Evolutionary conservation across 805 yeast species (phyloP).

Genomic region (Blastobotrys terrestris): DNA sequence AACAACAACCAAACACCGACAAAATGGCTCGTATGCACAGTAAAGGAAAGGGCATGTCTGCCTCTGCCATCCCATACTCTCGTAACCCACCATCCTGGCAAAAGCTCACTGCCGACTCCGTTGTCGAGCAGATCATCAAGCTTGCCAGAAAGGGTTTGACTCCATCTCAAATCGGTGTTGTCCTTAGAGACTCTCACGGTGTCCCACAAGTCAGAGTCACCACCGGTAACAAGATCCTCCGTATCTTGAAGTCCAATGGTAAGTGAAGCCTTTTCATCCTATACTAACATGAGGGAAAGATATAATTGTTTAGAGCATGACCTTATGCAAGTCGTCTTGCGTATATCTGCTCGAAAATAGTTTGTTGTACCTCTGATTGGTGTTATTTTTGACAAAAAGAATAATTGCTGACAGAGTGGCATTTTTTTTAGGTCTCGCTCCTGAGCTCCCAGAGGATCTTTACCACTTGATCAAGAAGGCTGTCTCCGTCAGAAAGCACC

Average conservation of each 20-base stretch:
- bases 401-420: slow-evolving; percentile 31
- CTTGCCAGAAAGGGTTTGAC: slow-evolving; percentile 99
- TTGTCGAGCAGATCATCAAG: slow-evolving; percentile 97
- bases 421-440: slow-evolving; percentile 60
- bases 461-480: slow-evolving; percentile 99
- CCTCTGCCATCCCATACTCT: slow-evolving; percentile 98
- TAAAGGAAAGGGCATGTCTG: slow-evolving; percentile 99
- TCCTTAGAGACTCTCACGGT: slow-evolving; percentile 99
- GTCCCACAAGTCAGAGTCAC: slow-evolving; percentile 95
- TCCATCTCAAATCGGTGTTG: slow-evolving; percentile 99
- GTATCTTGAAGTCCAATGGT: slow-evolving; percentile 99
- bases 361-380: slow-evolving; percentile 30
- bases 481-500: slow-evolving; percentile 99
- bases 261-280: slow-evolving; percentile 16
- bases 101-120: slow-evolving; percentile 92
- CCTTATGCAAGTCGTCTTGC: not conserved
- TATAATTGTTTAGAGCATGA: not conserved
- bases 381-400: slow-evolving; percentile 5
- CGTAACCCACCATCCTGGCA: slow-evolving; percentile 99
- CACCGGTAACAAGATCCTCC: slow-evolving; percentile 98
- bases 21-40: slow-evolving; percentile 99
- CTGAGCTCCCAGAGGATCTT: slow-evolving; percentile 99
- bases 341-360: not conserved
- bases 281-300: slow-evolving; percentile 1
- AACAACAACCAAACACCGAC: slow-evolving; percentile 34